Conservation (phyloP, 2,329 filamentous ascomycete species). For the Raffaelea arxii region DNA sequence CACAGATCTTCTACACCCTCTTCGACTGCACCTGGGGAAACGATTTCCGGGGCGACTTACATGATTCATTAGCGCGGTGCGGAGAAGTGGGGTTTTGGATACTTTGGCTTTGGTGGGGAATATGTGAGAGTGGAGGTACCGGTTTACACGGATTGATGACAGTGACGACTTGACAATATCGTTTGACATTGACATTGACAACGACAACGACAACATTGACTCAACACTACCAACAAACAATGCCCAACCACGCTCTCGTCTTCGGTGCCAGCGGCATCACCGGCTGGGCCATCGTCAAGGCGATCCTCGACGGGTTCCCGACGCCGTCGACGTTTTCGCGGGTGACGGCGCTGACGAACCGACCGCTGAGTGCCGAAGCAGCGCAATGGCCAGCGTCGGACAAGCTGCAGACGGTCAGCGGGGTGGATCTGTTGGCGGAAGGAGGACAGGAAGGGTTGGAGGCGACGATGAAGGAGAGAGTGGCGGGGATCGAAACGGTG, state of each 20-base stretch:
- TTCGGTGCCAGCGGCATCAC: conserved; percentile 33
- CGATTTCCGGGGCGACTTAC: too few relatives aligned
- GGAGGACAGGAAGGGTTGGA: conserved; percentile 20
- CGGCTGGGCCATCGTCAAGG: conserved; percentile 38
- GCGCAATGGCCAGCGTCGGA: conserved; percentile 19
- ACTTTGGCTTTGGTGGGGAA: too few relatives aligned
- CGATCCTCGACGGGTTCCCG: conserved; percentile 35
- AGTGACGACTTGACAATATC: too few relatives aligned
- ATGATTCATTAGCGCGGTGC: too few relatives aligned
- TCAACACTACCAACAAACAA: not conserved
- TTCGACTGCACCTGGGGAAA: too few relatives aligned
- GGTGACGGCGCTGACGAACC: conserved; percentile 37
- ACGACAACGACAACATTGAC: too few relatives aligned
- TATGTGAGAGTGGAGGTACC: too few relatives aligned
- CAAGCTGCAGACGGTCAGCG: conserved; percentile 23
- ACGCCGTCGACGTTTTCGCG: conserved; percentile 29
- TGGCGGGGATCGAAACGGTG: conserved; percentile 25
- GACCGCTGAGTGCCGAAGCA: conserved; percentile 22
- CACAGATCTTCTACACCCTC: too few relatives aligned
- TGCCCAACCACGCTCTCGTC: conserved; percentile 11
- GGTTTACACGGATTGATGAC: too few relatives aligned
- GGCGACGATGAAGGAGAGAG: conserved; percentile 21
- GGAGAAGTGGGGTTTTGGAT: too few relatives aligned
- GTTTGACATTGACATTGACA: too few relatives aligned
- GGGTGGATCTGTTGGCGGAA: conserved; percentile 23